phyloP scores from a whole-genome alignment of 192 early-diverging fungal species.

The Obelidium mucronatum region DNA sequence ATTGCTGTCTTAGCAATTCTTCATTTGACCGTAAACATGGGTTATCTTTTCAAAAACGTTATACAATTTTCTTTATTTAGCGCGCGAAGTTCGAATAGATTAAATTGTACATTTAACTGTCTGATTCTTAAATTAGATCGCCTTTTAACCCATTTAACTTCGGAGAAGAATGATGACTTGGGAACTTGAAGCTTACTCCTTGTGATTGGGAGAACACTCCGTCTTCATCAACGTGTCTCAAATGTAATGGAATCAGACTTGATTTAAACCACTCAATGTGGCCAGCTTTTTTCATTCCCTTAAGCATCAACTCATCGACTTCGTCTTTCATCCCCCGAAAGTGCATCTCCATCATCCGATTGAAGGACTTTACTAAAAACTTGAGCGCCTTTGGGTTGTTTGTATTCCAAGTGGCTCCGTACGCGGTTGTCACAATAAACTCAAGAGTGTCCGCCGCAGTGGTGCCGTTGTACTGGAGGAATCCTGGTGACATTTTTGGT shows the following conservation, averaged over 20 bases:
- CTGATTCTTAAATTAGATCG: not conserved
- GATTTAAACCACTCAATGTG: not conserved
- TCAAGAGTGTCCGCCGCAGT: not conserved
- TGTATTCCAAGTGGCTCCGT: not conserved
- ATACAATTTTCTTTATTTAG: too few relatives aligned
- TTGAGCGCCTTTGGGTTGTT: not conserved
- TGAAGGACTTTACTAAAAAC: not conserved
- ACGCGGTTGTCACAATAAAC: not conserved
- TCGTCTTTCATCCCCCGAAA: not conserved
- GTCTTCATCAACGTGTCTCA: too few relatives aligned
- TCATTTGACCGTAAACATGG: too few relatives aligned
- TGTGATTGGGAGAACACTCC: too few relatives aligned
- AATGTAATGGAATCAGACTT: not conserved
- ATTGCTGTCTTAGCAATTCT: slow-evolving; percentile 94
- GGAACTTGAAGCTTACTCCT: too few relatives aligned
- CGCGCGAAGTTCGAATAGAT: too few relatives aligned
- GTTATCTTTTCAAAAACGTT: too few relatives aligned
- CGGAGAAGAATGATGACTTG: too few relatives aligned
- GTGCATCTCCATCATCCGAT: not conserved
- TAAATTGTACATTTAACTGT: not conserved
- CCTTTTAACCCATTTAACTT: not conserved
- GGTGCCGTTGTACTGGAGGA: not conserved
- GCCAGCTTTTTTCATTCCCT: slow-evolving; percentile 8
- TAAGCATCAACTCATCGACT: slow-evolving; percentile 9
- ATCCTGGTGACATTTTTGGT: not conserved